Base-by-base conservation (phyloP, 495 filamentous ascomycete species). In the Neurospora sublineolata region DNA sequence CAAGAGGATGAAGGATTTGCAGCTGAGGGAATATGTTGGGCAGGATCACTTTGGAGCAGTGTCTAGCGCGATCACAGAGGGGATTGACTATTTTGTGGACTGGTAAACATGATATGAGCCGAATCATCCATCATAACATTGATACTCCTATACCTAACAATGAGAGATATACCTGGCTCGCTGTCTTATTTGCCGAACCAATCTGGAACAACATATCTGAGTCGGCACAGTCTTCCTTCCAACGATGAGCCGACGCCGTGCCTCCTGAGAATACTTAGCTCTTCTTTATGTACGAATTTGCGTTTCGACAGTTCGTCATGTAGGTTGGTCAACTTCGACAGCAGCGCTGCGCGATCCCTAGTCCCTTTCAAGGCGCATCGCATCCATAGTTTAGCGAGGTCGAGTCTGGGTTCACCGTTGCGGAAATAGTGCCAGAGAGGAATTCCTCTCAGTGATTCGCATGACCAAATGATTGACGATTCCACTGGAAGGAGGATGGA, bases 31-130 rank as follows among this genome's bases (percentile, higher is more conserved):
- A 64, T 77, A 78, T 40, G 69, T 6, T 12, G 77, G 75, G 4
- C 72, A 74, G 60, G 77, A 77, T 36, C 75, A 78, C 46, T 70
- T 68, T 16, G 69, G 69, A 2, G 77, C 75, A n/a, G 73, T 69
- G 0, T 74, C 72, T 38, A 75, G 70, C 60, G 74, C 75, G 16
- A 72, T 78, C 27, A 72, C 67, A 18, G 75, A 78, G 36, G 77
- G 75, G 11, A 74, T 77, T 16, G 74, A 73, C 40, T 76, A 78
- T 58, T 78, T 78, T 71, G 67, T 74, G 11, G 75, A 77, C 41
- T 78, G 77, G 75, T 75, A 71, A 36, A 41, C 40, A 41, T 30
- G 68, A 23, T 23, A 3, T 41, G 68, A 69, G 11, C 11, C 4
- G 9, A 30, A 8, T 18, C 7, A 33, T 69, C 37, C 68, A 46